These are phyloP conservation scores for Lipomyces yamadae DNA, from an alignment of 805 yeast species.

Conservation along the genomic window DNA sequence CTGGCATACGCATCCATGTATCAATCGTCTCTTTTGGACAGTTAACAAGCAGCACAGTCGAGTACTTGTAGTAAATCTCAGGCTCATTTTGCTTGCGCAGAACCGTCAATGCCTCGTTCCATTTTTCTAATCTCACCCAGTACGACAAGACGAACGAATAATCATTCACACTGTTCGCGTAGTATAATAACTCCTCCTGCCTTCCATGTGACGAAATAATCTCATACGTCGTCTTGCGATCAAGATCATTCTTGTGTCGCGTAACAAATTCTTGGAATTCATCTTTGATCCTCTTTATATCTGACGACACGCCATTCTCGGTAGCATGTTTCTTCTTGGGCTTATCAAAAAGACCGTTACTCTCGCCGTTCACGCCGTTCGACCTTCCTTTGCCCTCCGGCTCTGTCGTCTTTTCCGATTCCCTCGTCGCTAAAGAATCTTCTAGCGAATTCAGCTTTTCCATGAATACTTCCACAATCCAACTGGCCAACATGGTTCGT, in stretches of 20 bases:
- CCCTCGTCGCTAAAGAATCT: constrained; percentile 42
- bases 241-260: constrained; percentile 56
- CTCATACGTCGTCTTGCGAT: constrained; percentile 71
- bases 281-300: constrained; percentile 42
- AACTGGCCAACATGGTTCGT: constrained; percentile 59
- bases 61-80: constrained; percentile 62
- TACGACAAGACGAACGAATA: constrained; percentile 68
- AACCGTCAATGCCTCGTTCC: constrained; percentile 72
- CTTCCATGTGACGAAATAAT: constrained; percentile 70
- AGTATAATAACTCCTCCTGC: constrained; percentile 64
- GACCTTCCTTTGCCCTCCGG: constrained; percentile 15
- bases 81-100: constrained; percentile 56
- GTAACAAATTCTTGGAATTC: constrained; percentile 58
- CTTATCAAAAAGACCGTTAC: constrained; percentile 47
- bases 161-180: constrained; percentile 71
- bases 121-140: constrained; percentile 70
- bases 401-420: constrained; percentile 31
- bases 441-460: constrained; percentile 54
- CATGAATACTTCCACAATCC: constrained; percentile 67
- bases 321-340: constrained; percentile 43
- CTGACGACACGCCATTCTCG: constrained; percentile 38
- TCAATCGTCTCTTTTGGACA: constrained; percentile 72
- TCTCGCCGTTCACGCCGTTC: constrained; percentile 24
- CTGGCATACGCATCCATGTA: constrained; percentile 68
- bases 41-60: constrained; percentile 71